Conservation (phyloP, 2,329 filamentous ascomycete genomes). For the Penicillium occitanis region DNA sequence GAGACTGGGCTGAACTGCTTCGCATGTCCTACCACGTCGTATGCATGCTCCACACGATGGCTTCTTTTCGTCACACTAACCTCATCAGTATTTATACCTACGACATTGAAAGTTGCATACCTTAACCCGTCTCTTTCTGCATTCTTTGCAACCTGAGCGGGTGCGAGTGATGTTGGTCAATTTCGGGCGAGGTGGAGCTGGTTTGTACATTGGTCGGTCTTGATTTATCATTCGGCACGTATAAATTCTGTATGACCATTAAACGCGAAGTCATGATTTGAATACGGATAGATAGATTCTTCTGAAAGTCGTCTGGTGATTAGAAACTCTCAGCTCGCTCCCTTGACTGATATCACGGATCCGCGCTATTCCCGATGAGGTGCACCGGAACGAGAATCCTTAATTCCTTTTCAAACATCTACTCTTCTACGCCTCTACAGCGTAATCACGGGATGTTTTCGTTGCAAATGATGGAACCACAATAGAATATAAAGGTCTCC, state of each 20-base stretch:
- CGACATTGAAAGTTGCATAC: not conserved
- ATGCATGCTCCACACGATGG: not conserved
- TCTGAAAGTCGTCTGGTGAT: not conserved
- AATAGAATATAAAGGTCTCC: not conserved
- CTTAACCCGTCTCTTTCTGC: conserved; percentile 1
- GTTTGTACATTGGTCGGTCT: not conserved
- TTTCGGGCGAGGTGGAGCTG: conserved; percentile 3
- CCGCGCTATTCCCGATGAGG: conserved; percentile 4
- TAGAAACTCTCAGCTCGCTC: not conserved
- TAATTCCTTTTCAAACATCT: not conserved
- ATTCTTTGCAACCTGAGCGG: conserved; percentile 9
- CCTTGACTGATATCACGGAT: not conserved
- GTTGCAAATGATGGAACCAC: not conserved
- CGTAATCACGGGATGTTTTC: not conserved
- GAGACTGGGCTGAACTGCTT: conserved; percentile 5
- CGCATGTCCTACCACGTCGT: conserved; percentile 5
- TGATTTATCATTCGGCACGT: not conserved
- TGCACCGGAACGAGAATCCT: conserved; percentile 4
- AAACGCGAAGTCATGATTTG: not conserved
- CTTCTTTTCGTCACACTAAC: not conserved
- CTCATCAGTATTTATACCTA: not conserved
- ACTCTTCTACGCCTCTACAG: not conserved
- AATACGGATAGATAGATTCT: not conserved
- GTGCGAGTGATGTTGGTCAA: conserved; percentile 10
- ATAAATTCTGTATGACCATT: too few species aligned